phyloP scores from a whole-genome alignment of 495 filamentous ascomycete genomes.

The Aspergillus bridgeri region DNA sequence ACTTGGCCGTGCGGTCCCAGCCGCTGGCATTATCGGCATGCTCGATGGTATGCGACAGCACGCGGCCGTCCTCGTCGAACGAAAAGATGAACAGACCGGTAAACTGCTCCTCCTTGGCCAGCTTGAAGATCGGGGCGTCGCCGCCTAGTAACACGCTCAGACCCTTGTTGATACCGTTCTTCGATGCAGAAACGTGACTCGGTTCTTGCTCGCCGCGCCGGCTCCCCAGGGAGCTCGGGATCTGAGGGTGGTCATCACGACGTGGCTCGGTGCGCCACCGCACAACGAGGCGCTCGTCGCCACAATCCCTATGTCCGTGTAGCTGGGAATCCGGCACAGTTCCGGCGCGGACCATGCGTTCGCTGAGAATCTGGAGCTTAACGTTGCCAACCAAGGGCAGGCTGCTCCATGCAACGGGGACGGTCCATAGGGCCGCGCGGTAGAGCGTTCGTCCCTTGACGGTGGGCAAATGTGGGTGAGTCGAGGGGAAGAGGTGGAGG shows the following conservation, averaged over 20 bases:
- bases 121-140: slow-evolving; percentile 68
- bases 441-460: slow-evolving; percentile 89
- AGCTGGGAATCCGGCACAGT: slow-evolving; percentile 33
- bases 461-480: slow-evolving; percentile 89
- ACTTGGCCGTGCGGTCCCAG: slow-evolving; percentile 65
- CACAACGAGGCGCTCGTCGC: slow-evolving; percentile 77
- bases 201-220: background rate
- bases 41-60: slow-evolving; percentile 87
- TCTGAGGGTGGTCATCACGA: slow-evolving; percentile 21
- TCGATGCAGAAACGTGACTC: slow-evolving; percentile 13
- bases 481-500: slow-evolving; percentile 94
- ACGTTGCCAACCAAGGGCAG: slow-evolving; percentile 88
- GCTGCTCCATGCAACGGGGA: slow-evolving; percentile 91
- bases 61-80: slow-evolving; percentile 85
- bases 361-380: slow-evolving; percentile 77
- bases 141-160: slow-evolving; percentile 48
- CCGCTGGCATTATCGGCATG: slow-evolving; percentile 77
- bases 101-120: slow-evolving; percentile 56
- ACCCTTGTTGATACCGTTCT: slow-evolving; percentile 33
- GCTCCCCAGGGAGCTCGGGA: background rate
- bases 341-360: slow-evolving; percentile 69
- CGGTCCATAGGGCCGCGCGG: slow-evolving; percentile 89
- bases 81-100: slow-evolving; percentile 88
- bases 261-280: slow-evolving; percentile 69
- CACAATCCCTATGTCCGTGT: slow-evolving; percentile 32